Base-by-base conservation (phyloP, 2,329 filamentous ascomycete genomes). In the Hypoxylon sp. region DNA sequence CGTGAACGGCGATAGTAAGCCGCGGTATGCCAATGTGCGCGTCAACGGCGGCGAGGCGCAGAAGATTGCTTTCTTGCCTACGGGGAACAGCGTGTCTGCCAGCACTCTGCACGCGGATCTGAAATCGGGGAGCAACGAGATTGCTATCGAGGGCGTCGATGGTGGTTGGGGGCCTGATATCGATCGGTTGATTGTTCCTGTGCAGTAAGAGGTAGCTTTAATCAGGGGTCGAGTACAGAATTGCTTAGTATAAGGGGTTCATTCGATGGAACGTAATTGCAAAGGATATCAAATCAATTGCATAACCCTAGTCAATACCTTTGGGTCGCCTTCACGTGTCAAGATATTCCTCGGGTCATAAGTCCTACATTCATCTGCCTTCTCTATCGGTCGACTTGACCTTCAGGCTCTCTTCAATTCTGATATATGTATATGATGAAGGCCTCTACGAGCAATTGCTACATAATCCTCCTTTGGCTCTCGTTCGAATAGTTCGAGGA, bases 1-100 rank as follows among this genome's bases (percentile, higher is more conserved):
- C 61, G 63, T 75, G 9, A 86, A 86, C 50, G 80, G 80, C 0
- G 81, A 87, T 55, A 74, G 59, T 0, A 64, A 64, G 0, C 75
- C 82, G 56, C 67, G 84, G 17, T 79, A 76, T 62, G 81, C 80
- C 0, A 73, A 74, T 27, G 78, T 86, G 1, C 70, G 68, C 2
- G 81, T 87, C 2, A 86, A 87, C 54, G 82, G 79, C 0, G 73
- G 72, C 21, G 63, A 63, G 0, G 61, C 60, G 6, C 72, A 80
- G 61, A 72, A 71, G 11, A 56, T 84, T 2, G 81, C 83, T 0
- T 87, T 87, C 52, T 55, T 85, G 40, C 79, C 80, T 0, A 75
- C 75, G 27, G 74, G 75, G 0, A 72, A 76, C 17, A 70, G 70
- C 3, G 75, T 76, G 0, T 75, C 68, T 0, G 77, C 69, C 9